Percentiles rank a stretch among this genome's conserved stretches.
These are phyloP conservation scores for Cylindrodendrum hubeiense DNA, from an alignment of 2,329 filamentous ascomycete genomes.

Conservation along the genomic window DNA sequence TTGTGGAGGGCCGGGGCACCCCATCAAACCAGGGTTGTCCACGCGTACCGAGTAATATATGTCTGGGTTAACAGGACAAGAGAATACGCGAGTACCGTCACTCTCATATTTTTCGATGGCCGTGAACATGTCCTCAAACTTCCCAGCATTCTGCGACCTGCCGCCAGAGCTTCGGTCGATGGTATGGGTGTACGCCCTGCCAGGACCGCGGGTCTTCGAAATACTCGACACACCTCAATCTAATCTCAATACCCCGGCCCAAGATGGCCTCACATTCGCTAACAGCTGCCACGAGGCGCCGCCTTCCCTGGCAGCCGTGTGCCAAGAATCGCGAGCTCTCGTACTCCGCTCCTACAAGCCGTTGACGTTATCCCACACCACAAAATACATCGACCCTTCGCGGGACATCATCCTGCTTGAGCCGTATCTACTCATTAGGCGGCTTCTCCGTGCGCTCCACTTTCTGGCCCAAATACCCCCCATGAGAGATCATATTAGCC, in stretches of 20 bases:
- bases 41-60: slow-evolving; percentile 13
- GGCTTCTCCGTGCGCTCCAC: slow-evolving; percentile 31
- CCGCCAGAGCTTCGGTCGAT: slow-evolving; percentile 38
- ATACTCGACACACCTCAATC: slow-evolving; percentile 35
- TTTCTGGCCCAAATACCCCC: slow-evolving; percentile 32
- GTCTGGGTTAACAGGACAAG: slow-evolving; percentile 1
- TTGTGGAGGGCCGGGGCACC: slow-evolving; percentile 24
- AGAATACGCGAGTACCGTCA: slow-evolving; percentile 2
- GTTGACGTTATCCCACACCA: slow-evolving; percentile 29
- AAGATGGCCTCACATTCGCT: slow-evolving; percentile 34
- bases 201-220: slow-evolving; percentile 37
- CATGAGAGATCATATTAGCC: slow-evolving; percentile 31
- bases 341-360: slow-evolving; percentile 29
- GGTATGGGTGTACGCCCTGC: slow-evolving; percentile 33
- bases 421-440: slow-evolving; percentile 33
- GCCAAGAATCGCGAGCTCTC: slow-evolving; percentile 28
- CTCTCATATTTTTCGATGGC: neutral
- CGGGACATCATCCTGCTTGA: slow-evolving; percentile 36
- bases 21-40: slow-evolving; percentile 18
- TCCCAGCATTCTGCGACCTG: slow-evolving; percentile 29
- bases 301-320: slow-evolving; percentile 26
- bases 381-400: slow-evolving; percentile 32
- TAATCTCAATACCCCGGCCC: slow-evolving; percentile 32
- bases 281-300: slow-evolving; percentile 33
- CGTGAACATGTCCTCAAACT: slow-evolving; percentile 20